Conservation (phyloP, 805 yeast species). For the Cyberlindnera mississippiensis region DNA sequence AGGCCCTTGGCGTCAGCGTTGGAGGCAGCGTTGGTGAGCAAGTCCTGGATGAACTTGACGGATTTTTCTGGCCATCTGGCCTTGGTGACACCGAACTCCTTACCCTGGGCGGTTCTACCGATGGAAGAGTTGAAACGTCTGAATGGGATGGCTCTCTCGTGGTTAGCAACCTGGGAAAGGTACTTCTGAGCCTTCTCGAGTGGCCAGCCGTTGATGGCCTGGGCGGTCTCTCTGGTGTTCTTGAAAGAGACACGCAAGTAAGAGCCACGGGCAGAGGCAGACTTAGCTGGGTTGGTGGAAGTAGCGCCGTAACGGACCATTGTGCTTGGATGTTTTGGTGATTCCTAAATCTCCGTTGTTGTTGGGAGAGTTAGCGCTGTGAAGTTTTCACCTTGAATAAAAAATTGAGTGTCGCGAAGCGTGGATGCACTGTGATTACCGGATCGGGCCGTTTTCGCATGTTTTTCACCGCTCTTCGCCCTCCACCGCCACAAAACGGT, state of each 20-base stretch:
- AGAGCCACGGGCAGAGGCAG: slow-evolving; percentile 99
- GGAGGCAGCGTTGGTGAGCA: slow-evolving; percentile 96
- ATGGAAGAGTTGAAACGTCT: slow-evolving; percentile 95
- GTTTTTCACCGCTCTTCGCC: neutral
- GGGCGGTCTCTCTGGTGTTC: slow-evolving; percentile 99
- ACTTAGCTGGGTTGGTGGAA: slow-evolving; percentile 98
- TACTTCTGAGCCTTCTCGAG: slow-evolving; percentile 92
- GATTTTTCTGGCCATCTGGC: slow-evolving; percentile 99
- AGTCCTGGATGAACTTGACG: slow-evolving; percentile 90
- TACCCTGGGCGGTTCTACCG: slow-evolving; percentile 99
- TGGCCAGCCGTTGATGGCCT: slow-evolving; percentile 98
- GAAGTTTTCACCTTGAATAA: slow-evolving; percentile 11
- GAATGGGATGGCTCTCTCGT: slow-evolving; percentile 99
- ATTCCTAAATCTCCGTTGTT: slow-evolving; percentile 3
- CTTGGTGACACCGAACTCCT: slow-evolving; percentile 99
- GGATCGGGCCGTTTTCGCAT: slow-evolving; percentile 6
- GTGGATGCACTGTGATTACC: slow-evolving; percentile 3
- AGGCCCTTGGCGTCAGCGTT: slow-evolving; percentile 99
- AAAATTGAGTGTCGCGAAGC: slow-evolving; percentile 3
- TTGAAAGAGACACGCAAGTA: slow-evolving; percentile 99
- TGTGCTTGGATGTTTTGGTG: slow-evolving; percentile 24
- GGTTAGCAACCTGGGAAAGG: slow-evolving; percentile 94
- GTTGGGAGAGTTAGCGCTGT: neutral
- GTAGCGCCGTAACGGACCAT: slow-evolving; percentile 99
- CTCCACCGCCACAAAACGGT: too few relatives aligned